Evolutionary conservation across 2,329 filamentous ascomycete genomes (phyloP).

Genomic region (Penicillium olsonii): DNA sequence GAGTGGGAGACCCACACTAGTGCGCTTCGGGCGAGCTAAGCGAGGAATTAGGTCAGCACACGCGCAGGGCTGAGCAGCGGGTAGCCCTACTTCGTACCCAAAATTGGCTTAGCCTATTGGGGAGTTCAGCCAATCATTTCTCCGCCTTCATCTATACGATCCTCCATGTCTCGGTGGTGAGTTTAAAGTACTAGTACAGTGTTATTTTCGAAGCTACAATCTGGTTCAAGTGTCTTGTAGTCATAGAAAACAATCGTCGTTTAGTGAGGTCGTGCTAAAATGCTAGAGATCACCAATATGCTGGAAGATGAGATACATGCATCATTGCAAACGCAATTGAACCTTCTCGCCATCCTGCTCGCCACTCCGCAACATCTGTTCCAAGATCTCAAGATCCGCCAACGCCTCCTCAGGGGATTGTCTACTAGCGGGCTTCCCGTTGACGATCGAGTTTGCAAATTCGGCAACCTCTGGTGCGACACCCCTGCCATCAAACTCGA

Average conservation of each 20-base stretch:
- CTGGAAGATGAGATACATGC: not conserved
- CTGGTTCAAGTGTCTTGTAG: too few relatives aligned
- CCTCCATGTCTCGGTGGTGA: not conserved
- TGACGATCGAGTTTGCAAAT: slow-evolving; percentile 52
- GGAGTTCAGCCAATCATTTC: not conserved
- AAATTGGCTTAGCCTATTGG: not conserved
- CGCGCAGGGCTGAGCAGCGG: slow-evolving; percentile 16
- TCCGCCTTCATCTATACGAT: slow-evolving; percentile 3
- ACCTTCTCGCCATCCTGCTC: slow-evolving; percentile 31
- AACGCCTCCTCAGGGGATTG: slow-evolving; percentile 56
- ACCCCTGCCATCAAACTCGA: slow-evolving; percentile 52
- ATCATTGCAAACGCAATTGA: slow-evolving; percentile 26
- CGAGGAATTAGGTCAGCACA: slow-evolving; percentile 26
- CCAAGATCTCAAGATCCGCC: slow-evolving; percentile 53
- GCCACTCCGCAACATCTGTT: slow-evolving; percentile 36
- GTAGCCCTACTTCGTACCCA: slow-evolving; percentile 17
- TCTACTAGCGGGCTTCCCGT: slow-evolving; percentile 42
- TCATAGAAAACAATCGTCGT: too few relatives aligned
- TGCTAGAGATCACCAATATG: not conserved
- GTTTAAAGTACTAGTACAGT: too few relatives aligned
- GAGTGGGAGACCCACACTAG: slow-evolving; percentile 37
- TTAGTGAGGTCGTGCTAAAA: too few relatives aligned
- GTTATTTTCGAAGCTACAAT: too few relatives aligned
- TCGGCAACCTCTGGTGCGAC: slow-evolving; percentile 55
- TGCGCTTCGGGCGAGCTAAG: slow-evolving; percentile 32